These are phyloP conservation scores for Combretum micranthum DNA, from an alignment of 345 rosid species.

Conservation along the genomic window DNA sequence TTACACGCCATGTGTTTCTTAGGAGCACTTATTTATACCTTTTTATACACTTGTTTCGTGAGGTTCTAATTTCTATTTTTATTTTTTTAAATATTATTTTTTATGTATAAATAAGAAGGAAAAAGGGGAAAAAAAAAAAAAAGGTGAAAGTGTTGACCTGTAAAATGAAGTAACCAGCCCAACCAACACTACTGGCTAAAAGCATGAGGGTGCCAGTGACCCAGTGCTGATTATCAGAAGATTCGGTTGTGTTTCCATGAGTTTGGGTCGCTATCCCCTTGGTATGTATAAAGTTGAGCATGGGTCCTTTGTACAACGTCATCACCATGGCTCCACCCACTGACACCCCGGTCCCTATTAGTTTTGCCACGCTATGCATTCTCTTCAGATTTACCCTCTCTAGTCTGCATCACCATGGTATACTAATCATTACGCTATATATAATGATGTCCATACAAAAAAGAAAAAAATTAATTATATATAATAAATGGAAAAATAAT, in stretches of 20 bases:
- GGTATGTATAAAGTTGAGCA: slow-evolving; percentile 34
- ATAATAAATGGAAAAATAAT: too few relatives aligned
- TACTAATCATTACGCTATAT: background rate
- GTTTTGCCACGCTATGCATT: slow-evolving; percentile 60
- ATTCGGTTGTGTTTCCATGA: slow-evolving; percentile 16
- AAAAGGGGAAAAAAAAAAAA: too few relatives aligned
- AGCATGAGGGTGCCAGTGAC: slow-evolving; percentile 59
- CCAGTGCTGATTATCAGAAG: slow-evolving; percentile 48
- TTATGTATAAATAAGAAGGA: too few relatives aligned
- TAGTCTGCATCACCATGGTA: slow-evolving; percentile 29
- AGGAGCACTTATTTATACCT: too few relatives aligned
- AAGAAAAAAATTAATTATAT: too few relatives aligned
- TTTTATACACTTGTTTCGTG: too few relatives aligned
- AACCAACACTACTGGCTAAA: slow-evolving; percentile 46
- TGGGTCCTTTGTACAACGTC: slow-evolving; percentile 90
- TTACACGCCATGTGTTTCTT: too few relatives aligned
- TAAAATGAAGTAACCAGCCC: slow-evolving; percentile 81
- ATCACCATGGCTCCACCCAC: slow-evolving; percentile 86
- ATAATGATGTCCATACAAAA: too few relatives aligned
- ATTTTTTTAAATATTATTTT: too few relatives aligned
- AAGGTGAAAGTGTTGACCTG: slow-evolving; percentile 39
- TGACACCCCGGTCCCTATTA: slow-evolving; percentile 65
- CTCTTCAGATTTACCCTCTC: slow-evolving; percentile 59
- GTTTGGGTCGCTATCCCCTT: slow-evolving; percentile 31
- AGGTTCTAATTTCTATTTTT: too few relatives aligned